These are phyloP conservation scores for Talaromyces piceae DNA, from an alignment of 2,329 filamentous ascomycete species.

Conservation along the genomic window DNA sequence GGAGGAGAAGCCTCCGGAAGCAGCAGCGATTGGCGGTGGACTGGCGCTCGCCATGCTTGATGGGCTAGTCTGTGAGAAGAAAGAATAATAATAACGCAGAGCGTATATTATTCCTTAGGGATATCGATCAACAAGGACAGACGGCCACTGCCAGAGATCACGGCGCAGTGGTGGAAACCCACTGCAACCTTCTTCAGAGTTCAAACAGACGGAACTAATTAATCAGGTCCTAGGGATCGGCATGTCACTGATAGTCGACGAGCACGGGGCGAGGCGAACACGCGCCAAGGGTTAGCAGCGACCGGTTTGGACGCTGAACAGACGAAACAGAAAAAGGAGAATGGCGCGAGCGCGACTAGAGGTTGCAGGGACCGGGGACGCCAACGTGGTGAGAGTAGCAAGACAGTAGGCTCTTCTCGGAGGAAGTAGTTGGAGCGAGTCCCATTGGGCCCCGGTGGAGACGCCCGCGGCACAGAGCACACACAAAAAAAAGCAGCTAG, in stretches of 20 bases:
- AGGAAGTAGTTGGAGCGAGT: neutral
- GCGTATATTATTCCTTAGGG: neutral
- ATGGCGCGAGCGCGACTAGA: neutral
- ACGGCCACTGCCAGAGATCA: neutral
- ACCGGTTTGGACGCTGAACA: constrained; percentile 5
- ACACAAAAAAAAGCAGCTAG: neutral
- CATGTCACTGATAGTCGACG: constrained; percentile 5
- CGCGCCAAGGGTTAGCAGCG: constrained; percentile 4
- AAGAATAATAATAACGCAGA: too few species aligned
- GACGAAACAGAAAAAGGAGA: neutral
- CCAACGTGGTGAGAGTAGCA: neutral
- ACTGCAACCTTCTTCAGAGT: constrained; percentile 10
- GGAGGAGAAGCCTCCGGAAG: constrained; percentile 12
- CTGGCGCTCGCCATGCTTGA: constrained; percentile 4
- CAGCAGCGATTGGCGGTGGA: constrained; percentile 14
- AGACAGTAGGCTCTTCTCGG: neutral
- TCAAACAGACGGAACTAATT: constrained; percentile 5
- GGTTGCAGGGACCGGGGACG: neutral
- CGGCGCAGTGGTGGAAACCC: constrained; percentile 3
- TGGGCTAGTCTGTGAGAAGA: neutral
- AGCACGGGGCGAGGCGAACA: constrained; percentile 8
- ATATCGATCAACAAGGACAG: neutral
- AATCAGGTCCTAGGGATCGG: constrained; percentile 4
- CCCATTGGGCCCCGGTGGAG: neutral
- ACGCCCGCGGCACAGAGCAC: neutral